Evolutionary conservation across 192 early-diverging fungal genomes (phyloP).

Genomic region (Dissophora globulifera): DNA sequence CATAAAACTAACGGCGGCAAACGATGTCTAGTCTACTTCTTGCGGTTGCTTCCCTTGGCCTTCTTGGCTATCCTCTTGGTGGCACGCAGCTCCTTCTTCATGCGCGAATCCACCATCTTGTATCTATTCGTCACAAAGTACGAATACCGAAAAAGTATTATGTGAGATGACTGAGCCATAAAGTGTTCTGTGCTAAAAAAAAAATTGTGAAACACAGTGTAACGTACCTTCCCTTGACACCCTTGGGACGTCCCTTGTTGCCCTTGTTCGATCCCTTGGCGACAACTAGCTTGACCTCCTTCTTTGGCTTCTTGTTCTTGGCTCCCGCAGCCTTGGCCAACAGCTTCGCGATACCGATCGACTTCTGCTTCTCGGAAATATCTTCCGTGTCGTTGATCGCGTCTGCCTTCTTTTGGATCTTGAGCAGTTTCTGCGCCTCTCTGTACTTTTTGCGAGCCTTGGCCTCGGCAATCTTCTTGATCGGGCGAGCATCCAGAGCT

Average conservation of each 20-base stretch:
- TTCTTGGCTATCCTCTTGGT: constrained; percentile 78
- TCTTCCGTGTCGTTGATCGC: constrained; percentile 87
- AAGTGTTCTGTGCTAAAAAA: too few relatives aligned
- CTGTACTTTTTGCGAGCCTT: constrained; percentile 92
- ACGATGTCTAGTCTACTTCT: constrained; percentile 29
- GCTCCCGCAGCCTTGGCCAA: constrained; percentile 77
- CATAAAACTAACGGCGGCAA: neutral
- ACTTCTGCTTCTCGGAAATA: constrained; percentile 90
- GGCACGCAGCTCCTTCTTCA: constrained; percentile 96
- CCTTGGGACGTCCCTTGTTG: constrained; percentile 91
- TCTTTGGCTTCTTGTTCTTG: constrained; percentile 81
- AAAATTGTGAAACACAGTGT: constrained; percentile 11
- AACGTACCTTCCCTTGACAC: constrained; percentile 93
- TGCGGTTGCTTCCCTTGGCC: constrained; percentile 62
- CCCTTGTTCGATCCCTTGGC: constrained; percentile 85
- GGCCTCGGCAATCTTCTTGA: constrained; percentile 99
- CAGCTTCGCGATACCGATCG: constrained; percentile 82
- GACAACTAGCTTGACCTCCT: constrained; percentile 89
- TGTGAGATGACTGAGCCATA: neutral
- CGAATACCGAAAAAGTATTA: neutral
- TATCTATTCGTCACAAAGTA: constrained; percentile 26
- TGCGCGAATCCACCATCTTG: constrained; percentile 96
- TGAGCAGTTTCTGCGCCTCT: constrained; percentile 76
- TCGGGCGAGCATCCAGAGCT: constrained; percentile 95
- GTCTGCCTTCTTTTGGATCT: constrained; percentile 90